These are phyloP conservation scores for California macrophylla DNA, from an alignment of 441 rosid genomes.

Conservation along the genomic window DNA sequence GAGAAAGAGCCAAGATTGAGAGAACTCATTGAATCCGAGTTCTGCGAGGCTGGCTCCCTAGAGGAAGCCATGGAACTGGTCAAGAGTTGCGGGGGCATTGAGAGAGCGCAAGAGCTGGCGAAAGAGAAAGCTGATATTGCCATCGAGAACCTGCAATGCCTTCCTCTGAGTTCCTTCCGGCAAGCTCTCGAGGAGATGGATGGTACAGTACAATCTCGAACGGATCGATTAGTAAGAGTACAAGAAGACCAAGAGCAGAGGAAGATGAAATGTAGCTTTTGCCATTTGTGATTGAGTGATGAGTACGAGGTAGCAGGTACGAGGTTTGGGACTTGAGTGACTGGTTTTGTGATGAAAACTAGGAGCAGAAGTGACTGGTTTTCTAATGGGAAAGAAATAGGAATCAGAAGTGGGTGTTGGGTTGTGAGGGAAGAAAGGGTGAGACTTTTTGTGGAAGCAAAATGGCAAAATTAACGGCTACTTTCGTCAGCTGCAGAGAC, in stretches of 20 bases:
- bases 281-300: background rate
- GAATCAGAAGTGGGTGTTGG: background rate
- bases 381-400: no score
- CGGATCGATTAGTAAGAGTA: constrained; percentile 54
- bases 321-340: background rate
- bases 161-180: constrained; percentile 47
- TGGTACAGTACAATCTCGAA: constrained; percentile 79
- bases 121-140: constrained; percentile 68
- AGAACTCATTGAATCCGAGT: constrained; percentile 81
- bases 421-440: background rate
- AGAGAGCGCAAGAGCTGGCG: constrained; percentile 62
- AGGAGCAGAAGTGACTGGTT: no score
- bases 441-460: background rate
- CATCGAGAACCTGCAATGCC: constrained; percentile 51
- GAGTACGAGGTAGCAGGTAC: background rate
- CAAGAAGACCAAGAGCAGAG: background rate
- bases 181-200: constrained; percentile 64
- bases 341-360: no score
- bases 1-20: constrained; percentile 65
- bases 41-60: constrained; percentile 67
- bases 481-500: background rate
- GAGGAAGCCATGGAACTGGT: constrained; percentile 60
- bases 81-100: constrained; percentile 53
- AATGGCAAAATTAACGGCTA: background rate
- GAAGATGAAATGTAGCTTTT: background rate